Conservation (phyloP, 2,329 filamentous ascomycete genomes). For the Exophiala sp. region DNA sequence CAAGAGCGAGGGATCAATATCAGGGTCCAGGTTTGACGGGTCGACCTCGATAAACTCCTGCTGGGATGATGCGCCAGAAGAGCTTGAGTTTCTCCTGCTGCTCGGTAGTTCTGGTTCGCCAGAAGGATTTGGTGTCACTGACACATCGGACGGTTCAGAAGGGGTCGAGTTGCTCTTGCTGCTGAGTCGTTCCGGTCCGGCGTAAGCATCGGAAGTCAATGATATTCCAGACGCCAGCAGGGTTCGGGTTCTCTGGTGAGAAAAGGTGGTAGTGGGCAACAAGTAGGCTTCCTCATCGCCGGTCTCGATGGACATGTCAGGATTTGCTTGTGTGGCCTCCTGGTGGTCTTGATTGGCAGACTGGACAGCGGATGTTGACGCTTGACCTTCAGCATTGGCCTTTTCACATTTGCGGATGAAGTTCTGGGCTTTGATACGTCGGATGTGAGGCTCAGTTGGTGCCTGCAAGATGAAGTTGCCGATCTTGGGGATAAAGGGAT, state of each 20-base stretch:
- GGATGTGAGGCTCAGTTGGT: constrained; percentile 24
- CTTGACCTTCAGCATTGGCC: neutral
- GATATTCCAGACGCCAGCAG: constrained; percentile 7
- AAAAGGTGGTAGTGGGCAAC: constrained; percentile 13
- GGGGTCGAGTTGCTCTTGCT: neutral
- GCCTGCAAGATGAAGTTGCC: constrained; percentile 23
- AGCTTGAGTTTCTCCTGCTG: neutral
- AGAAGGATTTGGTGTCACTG: no score
- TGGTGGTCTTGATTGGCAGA: constrained; percentile 4
- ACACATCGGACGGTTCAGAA: no score
- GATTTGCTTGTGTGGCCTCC: neutral
- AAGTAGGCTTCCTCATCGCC: constrained; percentile 7
- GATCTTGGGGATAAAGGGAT: constrained; percentile 26
- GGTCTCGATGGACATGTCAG: neutral
- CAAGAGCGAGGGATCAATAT: constrained; percentile 14
- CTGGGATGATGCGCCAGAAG: constrained; percentile 8
- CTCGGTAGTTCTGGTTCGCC: no score
- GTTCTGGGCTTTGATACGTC: constrained; percentile 22
- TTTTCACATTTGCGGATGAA: constrained; percentile 17
- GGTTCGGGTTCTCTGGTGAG: constrained; percentile 11
- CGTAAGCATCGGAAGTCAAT: neutral
- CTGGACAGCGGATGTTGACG: neutral
- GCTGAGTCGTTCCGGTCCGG: neutral
- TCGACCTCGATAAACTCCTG: constrained; percentile 9
- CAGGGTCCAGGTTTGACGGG: constrained; percentile 1